Base-by-base conservation (phyloP, 2,329 filamentous ascomycete genomes). In the Chaetomium strumarium region DNA sequence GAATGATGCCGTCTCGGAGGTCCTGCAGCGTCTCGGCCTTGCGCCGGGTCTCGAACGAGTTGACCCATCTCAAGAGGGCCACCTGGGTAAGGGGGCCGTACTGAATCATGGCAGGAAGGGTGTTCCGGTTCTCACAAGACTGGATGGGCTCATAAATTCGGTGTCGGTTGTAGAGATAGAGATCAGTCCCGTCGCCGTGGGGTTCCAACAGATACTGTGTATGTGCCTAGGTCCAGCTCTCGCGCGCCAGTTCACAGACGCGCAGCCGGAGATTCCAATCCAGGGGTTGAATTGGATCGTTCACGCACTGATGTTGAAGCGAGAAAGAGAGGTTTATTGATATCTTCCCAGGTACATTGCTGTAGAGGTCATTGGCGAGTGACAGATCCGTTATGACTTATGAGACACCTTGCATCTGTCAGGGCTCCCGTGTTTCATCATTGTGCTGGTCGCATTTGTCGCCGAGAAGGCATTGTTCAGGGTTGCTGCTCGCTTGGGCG, bases 1-100 rank as follows among this genome's bases (percentile, higher is more conserved):
- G 75, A 31, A 77, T 66, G 53, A 75, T 67, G 49, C 79, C 79
- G 58, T 83, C 80, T 63, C 71, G 68, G 42, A 80, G 71, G 49
- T 78, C 72, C 47, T 75, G 71, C 46, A 79, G 68, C n/a, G 73
- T 75, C 58, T 73, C 73, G 63, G 74, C 73, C 55, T 71, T 68
- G 36, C 70, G 64, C 44, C 49, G 49, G 36, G 61, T 63, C 37
- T 74, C 69, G 46, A 77, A 78, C 8, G 75, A 67, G 60, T 69
- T 71, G 59, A 81, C 77, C 70, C 80, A 81, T 68, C 76, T 75
- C 46, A 83, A 64, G 38, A 84, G 75, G 67, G 80, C 79, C 58
- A 67, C 68, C 70, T 79, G 77, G 66, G 75, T 74, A 38, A 43
- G 46, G 37, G 49, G 51, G 45, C 46, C 60, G 46, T 63, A 61